Percentiles rank a stretch among this genome's conserved stretches.
These are phyloP conservation scores for Trebouxia sp. DNA, from an alignment of 139 green algal species.

Conservation along the genomic window DNA sequence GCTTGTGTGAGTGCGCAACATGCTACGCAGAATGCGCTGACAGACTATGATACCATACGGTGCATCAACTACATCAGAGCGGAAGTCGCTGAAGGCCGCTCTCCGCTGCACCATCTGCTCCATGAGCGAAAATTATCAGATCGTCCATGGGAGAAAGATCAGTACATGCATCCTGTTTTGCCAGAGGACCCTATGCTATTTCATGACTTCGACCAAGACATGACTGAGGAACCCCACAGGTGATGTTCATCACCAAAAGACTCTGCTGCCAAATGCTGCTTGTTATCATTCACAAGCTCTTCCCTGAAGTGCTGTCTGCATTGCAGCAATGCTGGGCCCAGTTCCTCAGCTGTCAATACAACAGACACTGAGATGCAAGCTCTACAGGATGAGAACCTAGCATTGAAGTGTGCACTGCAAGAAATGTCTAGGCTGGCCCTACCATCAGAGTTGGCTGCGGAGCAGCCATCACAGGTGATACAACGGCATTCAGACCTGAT, in stretches of 20 bases:
- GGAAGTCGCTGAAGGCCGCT: too few relatives aligned
- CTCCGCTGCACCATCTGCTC: too few relatives aligned
- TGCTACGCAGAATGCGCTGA: slow-evolving; percentile 46
- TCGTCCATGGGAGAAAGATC: slow-evolving; percentile 60
- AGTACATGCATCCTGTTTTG: slow-evolving; percentile 59
- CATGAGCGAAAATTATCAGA: too few relatives aligned
- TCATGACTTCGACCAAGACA: slow-evolving; percentile 66
- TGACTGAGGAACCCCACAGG: not conserved
- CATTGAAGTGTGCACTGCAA: slow-evolving; percentile 33
- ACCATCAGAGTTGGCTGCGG: not conserved
- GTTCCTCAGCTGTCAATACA: too few relatives aligned
- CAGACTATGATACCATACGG: slow-evolving; percentile 76
- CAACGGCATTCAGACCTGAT: not conserved
- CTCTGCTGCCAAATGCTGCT: not conserved
- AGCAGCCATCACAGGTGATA: not conserved
- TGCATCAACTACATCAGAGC: slow-evolving; percentile 84
- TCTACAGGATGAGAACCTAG: slow-evolving; percentile 30
- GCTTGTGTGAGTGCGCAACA: too few relatives aligned
- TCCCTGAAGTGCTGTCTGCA: not conserved
- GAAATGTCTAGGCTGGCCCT: slow-evolving; percentile 13
- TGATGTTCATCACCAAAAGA: not conserved
- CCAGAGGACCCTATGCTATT: slow-evolving; percentile 78
- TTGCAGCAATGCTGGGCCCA: not conserved
- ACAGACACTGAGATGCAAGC: not conserved
- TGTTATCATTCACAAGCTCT: not conserved